These are phyloP conservation scores for Chalciporus chontae DNA, from an alignment of 768 basidiomycete species.

Conservation along the genomic window DNA sequence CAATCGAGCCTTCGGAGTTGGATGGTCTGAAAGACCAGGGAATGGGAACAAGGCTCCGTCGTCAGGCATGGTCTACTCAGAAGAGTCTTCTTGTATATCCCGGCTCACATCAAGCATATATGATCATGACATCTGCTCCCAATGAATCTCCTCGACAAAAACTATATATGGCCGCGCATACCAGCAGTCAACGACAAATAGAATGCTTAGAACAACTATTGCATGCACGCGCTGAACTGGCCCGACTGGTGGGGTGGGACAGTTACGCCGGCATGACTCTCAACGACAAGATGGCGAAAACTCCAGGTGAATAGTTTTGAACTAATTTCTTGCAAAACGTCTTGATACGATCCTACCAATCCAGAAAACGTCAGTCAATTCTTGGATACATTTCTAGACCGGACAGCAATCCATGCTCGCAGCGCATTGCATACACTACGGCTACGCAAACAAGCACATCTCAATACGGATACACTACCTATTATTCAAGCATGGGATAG, in stretches of 20 bases:
- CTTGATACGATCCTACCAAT: slow-evolving; percentile 1
- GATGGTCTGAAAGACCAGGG: slow-evolving; percentile 72
- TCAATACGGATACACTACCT: slow-evolving; percentile 54
- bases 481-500: slow-evolving; percentile 94
- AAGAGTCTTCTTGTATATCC: slow-evolving; percentile 79
- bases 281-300: slow-evolving; percentile 96
- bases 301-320: slow-evolving; percentile 58
- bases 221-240: slow-evolving; percentile 74
- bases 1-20: slow-evolving; percentile 66
- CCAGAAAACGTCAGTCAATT: slow-evolving; percentile 86
- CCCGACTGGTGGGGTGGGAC: slow-evolving; percentile 76
- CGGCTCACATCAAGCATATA: slow-evolving; percentile 84
- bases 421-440: slow-evolving; percentile 66
- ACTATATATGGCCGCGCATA: slow-evolving; percentile 80
- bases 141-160: slow-evolving; percentile 77
- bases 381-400: slow-evolving; percentile 73
- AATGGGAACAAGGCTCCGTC: slow-evolving; percentile 68
- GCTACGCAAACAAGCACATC: slow-evolving; percentile 71
- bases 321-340: background rate
- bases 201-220: slow-evolving; percentile 74
- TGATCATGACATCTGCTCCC: slow-evolving; percentile 89
- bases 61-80: slow-evolving; percentile 74
- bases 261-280: slow-evolving; percentile 88
- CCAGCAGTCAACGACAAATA: slow-evolving; percentile 72
- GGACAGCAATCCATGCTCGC: slow-evolving; percentile 75